Percentiles rank a stretch among this genome's conserved stretches.
Evolutionary conservation across 495 filamentous ascomycete species (phyloP).

Genomic region (Penicillium maclennaniae): DNA sequence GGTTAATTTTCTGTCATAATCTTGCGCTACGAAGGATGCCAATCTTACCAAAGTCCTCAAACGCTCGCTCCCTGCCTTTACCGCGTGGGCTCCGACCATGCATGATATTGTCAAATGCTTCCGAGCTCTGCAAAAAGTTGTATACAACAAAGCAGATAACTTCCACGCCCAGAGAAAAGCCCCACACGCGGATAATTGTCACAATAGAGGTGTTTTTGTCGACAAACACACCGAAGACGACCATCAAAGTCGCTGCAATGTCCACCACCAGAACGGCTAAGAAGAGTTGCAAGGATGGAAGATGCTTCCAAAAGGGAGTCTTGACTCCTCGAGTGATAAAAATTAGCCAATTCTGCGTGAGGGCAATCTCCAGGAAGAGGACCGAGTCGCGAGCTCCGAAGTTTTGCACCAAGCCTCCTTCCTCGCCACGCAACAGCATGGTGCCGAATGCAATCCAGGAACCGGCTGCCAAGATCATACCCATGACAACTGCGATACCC

Average conservation of each 20-base stretch:
- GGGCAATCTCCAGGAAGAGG: slow-evolving; percentile 83
- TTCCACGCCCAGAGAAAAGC: slow-evolving; percentile 75
- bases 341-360: slow-evolving; percentile 95
- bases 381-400: slow-evolving; percentile 77
- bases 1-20: slow-evolving; percentile 17
- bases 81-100: slow-evolving; percentile 79
- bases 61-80: slow-evolving; percentile 65
- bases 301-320: slow-evolving; percentile 78
- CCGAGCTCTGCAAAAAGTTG: slow-evolving; percentile 71
- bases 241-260: slow-evolving; percentile 77
- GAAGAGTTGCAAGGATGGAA: slow-evolving; percentile 76
- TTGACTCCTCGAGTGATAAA: slow-evolving; percentile 91
- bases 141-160: slow-evolving; percentile 71
- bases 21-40: no score
- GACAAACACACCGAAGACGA: slow-evolving; percentile 75
- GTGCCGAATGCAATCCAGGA: slow-evolving; percentile 82
- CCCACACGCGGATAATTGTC: slow-evolving; percentile 80
- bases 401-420: slow-evolving; percentile 83
- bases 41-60: slow-evolving; percentile 81
- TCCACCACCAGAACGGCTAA: slow-evolving; percentile 77
- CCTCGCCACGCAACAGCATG: slow-evolving; percentile 60
- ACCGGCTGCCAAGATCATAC: slow-evolving; percentile 72
- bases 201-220: slow-evolving; percentile 65
- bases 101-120: slow-evolving; percentile 85
- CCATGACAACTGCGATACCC: slow-evolving; percentile 84